phyloP scores from a whole-genome alignment of 257 asterid species.

The Nicotiana undulata region DNA sequence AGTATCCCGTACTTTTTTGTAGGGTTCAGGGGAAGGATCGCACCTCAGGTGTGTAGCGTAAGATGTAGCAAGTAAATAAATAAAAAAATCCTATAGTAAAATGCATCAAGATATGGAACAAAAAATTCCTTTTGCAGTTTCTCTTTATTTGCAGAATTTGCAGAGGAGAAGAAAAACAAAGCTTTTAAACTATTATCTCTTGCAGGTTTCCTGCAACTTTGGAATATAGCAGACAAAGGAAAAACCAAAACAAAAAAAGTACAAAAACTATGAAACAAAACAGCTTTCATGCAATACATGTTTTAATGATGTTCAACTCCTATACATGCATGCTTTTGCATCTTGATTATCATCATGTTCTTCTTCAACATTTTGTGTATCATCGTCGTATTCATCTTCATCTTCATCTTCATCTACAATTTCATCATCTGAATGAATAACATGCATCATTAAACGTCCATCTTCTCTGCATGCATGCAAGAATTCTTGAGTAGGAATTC shows the following conservation, averaged over 20 bases:
- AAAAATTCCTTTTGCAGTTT: neutral
- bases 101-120: neutral
- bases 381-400: constrained; percentile 1
- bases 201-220: neutral
- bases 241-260: neutral
- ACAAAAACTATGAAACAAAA: neutral
- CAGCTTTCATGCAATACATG: neutral
- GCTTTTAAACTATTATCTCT: neutral
- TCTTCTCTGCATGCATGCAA: constrained; percentile 74
- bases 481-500: constrained; percentile 63
- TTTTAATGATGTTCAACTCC: neutral
- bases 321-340: constrained; percentile 13
- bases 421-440: constrained; percentile 59
- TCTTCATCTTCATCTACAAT: constrained; percentile 28
- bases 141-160: neutral
- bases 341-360: constrained; percentile 3
- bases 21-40: too few relatives aligned
- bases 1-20: too few relatives aligned
- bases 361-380: neutral
- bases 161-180: neutral
- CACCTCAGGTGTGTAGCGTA: too few relatives aligned
- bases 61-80: too few relatives aligned
- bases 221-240: neutral
- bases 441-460: constrained; percentile 59
- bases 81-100: neutral